phyloP scores from a whole-genome alignment of 2,329 filamentous ascomycete genomes.

The Ascochyta viciae-villosae region DNA sequence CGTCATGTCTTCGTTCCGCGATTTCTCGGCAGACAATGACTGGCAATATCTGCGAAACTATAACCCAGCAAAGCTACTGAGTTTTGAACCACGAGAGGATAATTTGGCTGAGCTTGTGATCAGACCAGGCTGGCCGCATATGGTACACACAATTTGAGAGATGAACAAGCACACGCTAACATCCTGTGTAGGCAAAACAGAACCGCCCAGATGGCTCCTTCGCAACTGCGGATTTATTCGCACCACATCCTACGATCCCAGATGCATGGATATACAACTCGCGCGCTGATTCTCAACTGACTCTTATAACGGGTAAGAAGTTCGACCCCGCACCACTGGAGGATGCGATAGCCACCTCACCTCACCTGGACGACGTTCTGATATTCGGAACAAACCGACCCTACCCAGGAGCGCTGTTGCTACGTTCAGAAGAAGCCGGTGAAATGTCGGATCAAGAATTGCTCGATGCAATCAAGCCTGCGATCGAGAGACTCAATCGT shows the following conservation, averaged over 20 bases:
- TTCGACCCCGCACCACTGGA: conserved; percentile 71
- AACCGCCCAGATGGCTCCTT: conserved; percentile 68
- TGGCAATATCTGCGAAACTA: conserved; percentile 66
- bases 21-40: conserved; percentile 61
- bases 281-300: conserved; percentile 67
- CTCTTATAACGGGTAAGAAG: conserved; percentile 71
- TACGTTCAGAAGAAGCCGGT: conserved; percentile 49
- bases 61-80: conserved; percentile 54
- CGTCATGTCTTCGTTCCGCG: conserved; percentile 66
- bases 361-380: conserved; percentile 61
- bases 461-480: conserved; percentile 52
- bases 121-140: conserved; percentile 63
- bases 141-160: conserved; percentile 32
- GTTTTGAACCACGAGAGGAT: conserved; percentile 51
- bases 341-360: conserved; percentile 57
- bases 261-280: conserved; percentile 69
- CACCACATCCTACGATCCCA: conserved; percentile 58
- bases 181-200: conserved; percentile 53
- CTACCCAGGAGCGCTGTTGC: conserved; percentile 64
- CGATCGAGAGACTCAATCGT: conserved; percentile 57
- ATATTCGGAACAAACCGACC: conserved; percentile 67
- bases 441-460: conserved; percentile 48
- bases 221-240: conserved; percentile 69
- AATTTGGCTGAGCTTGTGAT: conserved; percentile 64
- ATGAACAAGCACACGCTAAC: neutral